Evolutionary conservation across 1,284 basidiomycete species (phyloP).

Genomic region (Cerrena zonata): DNA sequence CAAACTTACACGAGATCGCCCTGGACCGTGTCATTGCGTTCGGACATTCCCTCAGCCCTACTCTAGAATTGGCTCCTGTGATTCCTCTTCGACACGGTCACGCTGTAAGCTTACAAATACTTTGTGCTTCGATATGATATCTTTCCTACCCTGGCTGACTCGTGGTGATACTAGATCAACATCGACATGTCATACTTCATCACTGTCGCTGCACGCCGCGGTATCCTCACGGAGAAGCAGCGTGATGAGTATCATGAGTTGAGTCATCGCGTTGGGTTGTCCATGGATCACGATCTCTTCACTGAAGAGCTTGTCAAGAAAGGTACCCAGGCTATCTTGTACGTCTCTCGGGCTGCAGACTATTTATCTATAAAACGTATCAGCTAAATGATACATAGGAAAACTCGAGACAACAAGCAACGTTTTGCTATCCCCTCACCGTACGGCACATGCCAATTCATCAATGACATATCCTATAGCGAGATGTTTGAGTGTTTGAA

Average conservation of each 20-base stretch:
- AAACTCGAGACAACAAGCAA: slow-evolving; percentile 19
- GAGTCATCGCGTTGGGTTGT: slow-evolving; percentile 15
- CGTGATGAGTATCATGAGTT: slow-evolving; percentile 16
- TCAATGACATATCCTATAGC: slow-evolving; percentile 15
- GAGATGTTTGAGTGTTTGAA: slow-evolving; percentile 14
- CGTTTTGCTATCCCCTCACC: slow-evolving; percentile 17
- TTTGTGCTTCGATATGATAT: not conserved
- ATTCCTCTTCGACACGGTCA: slow-evolving; percentile 19
- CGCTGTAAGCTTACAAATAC: slow-evolving; percentile 10
- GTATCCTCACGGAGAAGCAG: slow-evolving; percentile 13
- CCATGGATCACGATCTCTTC: slow-evolving; percentile 19
- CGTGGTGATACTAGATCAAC: too few relatives aligned
- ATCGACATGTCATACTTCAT: slow-evolving; percentile 19
- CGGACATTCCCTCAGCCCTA: slow-evolving; percentile 17
- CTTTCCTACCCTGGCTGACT: not conserved
- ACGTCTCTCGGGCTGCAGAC: slow-evolving; percentile 1
- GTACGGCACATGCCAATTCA: slow-evolving; percentile 15
- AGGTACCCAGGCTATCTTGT: slow-evolving; percentile 17
- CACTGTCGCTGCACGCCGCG: slow-evolving; percentile 14
- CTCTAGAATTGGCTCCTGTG: slow-evolving; percentile 16
- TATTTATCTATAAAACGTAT: not conserved
- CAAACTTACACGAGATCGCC: slow-evolving; percentile 18
- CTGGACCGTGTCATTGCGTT: slow-evolving; percentile 19
- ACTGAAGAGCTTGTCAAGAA: slow-evolving; percentile 15
- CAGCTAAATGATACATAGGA: slow-evolving; percentile 9